phyloP scores from a whole-genome alignment of 805 yeast species.

The Kluyveromyces starmeri region DNA sequence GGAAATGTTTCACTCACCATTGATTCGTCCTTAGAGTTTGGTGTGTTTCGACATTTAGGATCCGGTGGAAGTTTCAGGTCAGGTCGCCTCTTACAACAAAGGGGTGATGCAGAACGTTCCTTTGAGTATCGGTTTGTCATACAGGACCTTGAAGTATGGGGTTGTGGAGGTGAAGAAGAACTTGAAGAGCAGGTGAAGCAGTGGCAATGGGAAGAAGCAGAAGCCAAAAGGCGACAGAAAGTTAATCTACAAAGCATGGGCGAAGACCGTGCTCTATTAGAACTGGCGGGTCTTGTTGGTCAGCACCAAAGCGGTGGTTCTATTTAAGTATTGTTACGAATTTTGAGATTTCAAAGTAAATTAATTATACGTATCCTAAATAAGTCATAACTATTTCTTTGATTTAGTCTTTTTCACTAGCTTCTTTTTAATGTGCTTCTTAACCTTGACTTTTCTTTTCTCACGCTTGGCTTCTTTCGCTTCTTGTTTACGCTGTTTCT shows the following conservation, averaged over 20 bases:
- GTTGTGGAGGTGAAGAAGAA: constrained; percentile 75
- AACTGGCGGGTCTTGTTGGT: constrained; percentile 66
- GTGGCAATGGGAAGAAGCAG: constrained; percentile 90
- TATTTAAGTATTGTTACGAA: too few species aligned
- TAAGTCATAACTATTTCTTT: constrained; percentile 26
- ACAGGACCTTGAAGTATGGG: constrained; percentile 83
- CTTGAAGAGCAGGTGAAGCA: constrained; percentile 63
- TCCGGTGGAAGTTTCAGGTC: constrained; percentile 42
- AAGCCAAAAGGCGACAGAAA: constrained; percentile 68
- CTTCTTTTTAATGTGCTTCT: constrained; percentile 75
- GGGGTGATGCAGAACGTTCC: constrained; percentile 15
- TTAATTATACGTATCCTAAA: too few species aligned
- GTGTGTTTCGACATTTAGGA: constrained; percentile 63
- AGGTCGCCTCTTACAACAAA: constrained; percentile 19
- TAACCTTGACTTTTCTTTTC: constrained; percentile 72
- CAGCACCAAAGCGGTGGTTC: constrained; percentile 43
- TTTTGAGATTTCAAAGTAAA: too few species aligned
- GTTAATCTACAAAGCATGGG: constrained; percentile 58
- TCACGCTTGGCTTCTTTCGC: constrained; percentile 74
- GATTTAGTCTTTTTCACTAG: constrained; percentile 48
- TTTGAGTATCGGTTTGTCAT: constrained; percentile 67
- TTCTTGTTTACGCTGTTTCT: constrained; percentile 63
- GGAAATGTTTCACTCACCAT: constrained; percentile 76
- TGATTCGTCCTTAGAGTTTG: constrained; percentile 74
- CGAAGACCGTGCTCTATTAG: constrained; percentile 79